These are phyloP conservation scores for Arthroderma uncinatum DNA, from an alignment of 2,329 filamentous ascomycete species.

Conservation along the genomic window DNA sequence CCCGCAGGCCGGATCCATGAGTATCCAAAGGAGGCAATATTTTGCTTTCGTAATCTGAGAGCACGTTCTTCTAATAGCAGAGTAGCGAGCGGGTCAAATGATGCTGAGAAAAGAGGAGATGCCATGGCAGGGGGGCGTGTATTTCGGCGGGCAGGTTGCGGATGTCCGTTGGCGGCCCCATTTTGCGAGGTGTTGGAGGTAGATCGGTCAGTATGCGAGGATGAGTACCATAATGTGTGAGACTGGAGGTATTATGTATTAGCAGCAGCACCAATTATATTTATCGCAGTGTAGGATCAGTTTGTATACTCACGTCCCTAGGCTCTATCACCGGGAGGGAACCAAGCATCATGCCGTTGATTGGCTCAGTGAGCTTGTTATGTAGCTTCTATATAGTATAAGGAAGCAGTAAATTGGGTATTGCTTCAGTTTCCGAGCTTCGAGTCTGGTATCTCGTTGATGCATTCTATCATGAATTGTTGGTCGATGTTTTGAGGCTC, in stretches of 20 bases:
- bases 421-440: not conserved
- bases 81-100: slow-evolving; percentile 52
- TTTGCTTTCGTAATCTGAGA: slow-evolving; percentile 63
- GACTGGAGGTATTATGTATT: slow-evolving; percentile 39
- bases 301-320: slow-evolving; percentile 48
- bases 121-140: slow-evolving; percentile 19
- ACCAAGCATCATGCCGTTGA: slow-evolving; percentile 43
- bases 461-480: not conserved
- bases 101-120: slow-evolving; percentile 29
- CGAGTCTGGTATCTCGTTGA: not conserved
- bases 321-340: slow-evolving; percentile 57
- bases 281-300: slow-evolving; percentile 10
- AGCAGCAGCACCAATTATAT: not conserved
- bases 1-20: slow-evolving; percentile 86
- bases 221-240: slow-evolving; percentile 63
- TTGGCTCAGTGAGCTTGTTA: not conserved
- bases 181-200: not conserved
- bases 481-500: not conserved
- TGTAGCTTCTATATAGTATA: not conserved
- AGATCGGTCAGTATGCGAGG: slow-evolving; percentile 30
- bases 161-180: not conserved
- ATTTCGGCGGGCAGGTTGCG: slow-evolving; percentile 37
- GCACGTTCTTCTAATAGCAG: slow-evolving; percentile 66
- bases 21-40: slow-evolving; percentile 77
- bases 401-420: not conserved